Base-by-base conservation (phyloP, 805 yeast genomes). In the Schizosaccharomyces pombe region DNA sequence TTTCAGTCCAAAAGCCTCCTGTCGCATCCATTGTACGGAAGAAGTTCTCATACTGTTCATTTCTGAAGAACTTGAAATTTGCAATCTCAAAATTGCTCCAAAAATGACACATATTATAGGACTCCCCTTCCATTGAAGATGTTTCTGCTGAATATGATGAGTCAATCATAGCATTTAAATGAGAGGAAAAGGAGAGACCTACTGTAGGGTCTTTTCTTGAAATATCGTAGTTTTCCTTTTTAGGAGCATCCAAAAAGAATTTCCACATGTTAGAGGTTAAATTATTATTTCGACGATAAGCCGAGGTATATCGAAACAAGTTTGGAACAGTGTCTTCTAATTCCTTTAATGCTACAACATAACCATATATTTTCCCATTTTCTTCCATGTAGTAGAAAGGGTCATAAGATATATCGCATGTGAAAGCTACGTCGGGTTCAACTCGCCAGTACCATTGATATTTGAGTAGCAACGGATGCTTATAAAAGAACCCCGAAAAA, bases 371-470 rank as follows among this genome's bases (percentile, higher is more conserved):
- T 66, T 87, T 87, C 49, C 76, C 75, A 56, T 64, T 62, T 52
- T 69, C 70, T 53, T 75, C 75, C 96, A 89, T 85, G 61, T 82
- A 85, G 14, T 73, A 60, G 62, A 89, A 91, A 12, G 95, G 94
- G 67, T 89, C 97, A 67, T 87, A 85, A 0, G 94, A 81, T 55
- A 86, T 66, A 65, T 89, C 96, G 67, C 98, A 89, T 64, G 73
- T 85, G 63, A 85, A 85, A 59, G 83, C 80, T 43, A 89, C 91
- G 59, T 82, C 82, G 2, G 97, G 97, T 65, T 91, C 98, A 11
- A 91, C 85, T 55, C 97, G 73, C 95, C 96, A 87, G 67, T 86
- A 89, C 93, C 95, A 89, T 57, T 86, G 85, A 55, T 78, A 73
- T 57, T 77, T 73, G 53, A 67, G 66, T 47, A 89, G 80, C 58